Conservation (phyloP, 495 filamentous ascomycete species). For the Neohortaea acidophila region DNA sequence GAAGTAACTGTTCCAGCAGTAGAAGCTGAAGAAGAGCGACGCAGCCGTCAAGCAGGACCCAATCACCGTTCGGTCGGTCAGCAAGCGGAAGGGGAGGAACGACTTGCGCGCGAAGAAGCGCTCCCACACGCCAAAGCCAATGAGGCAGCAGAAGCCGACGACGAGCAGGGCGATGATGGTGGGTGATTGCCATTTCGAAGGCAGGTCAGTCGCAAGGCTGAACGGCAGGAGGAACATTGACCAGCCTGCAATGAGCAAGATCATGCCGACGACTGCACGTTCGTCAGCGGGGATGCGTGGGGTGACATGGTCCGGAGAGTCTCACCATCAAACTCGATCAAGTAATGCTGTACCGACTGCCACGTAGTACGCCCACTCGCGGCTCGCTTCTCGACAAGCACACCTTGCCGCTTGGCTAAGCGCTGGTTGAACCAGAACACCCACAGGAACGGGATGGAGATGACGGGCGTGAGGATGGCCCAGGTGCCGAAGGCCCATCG, state of each 20-base stretch:
- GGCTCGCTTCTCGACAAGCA: slow-evolving; percentile 14
- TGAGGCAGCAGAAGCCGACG: slow-evolving; percentile 12
- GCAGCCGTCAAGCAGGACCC: slow-evolving; percentile 10
- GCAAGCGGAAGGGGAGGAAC: slow-evolving; percentile 13
- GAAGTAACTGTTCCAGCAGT: slow-evolving; percentile 25
- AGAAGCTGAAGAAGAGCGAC: slow-evolving; percentile 15
- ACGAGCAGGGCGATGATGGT: slow-evolving; percentile 14
- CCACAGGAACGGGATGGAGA: slow-evolving; percentile 41
- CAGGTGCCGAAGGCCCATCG: slow-evolving; percentile 45
- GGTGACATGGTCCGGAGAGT: no score
- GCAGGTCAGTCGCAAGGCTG: slow-evolving; percentile 7
- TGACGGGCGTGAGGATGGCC: slow-evolving; percentile 39
- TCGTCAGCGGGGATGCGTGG: slow-evolving; percentile 1
- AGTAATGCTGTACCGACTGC: slow-evolving; percentile 13
- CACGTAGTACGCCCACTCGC: slow-evolving; percentile 10
- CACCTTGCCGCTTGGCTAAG: slow-evolving; percentile 31
- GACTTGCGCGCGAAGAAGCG: slow-evolving; percentile 8
- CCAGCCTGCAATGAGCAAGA: slow-evolving; percentile 13
- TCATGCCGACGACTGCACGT: slow-evolving; percentile 12
- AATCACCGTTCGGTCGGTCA: slow-evolving; percentile 15
- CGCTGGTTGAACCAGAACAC: slow-evolving; percentile 39
- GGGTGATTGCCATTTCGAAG: neutral
- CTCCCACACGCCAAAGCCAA: slow-evolving; percentile 13
- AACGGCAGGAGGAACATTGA: slow-evolving; percentile 16
- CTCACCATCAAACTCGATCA: slow-evolving; percentile 19